Evolutionary conservation across 257 asterid species (phyloP), one percentile per base, ranked within the genome.

Genomic region (Penstemon eatonii): DNA sequence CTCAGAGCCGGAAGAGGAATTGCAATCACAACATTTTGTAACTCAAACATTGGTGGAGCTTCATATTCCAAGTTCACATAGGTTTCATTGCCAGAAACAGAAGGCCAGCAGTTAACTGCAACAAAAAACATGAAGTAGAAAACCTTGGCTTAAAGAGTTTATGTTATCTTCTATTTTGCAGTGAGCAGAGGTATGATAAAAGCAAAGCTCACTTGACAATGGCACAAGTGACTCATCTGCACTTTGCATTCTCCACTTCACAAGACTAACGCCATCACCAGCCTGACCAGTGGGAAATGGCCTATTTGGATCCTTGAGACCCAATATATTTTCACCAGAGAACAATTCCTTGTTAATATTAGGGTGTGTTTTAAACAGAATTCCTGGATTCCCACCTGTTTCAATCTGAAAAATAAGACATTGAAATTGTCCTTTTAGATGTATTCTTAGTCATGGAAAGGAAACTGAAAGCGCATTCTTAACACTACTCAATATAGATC

Each of bases 61-160:
- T 87, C 91, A 61, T 87, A 87, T 69, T 87, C 91, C 13, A 87
- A 79, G 76, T 75, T 87, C 72, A 87, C 91, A 66, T 71, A 83
- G 73, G 95, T 84, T 70, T 87, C 91, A 47, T 69, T 83, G 68
- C 86, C 91, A 77, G 89, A 85, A 73, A 87, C 86, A 64, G 91
- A 81, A 68, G 89, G 91, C 95, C 89, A 87, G 81, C 95, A 87
- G 75, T 79, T 87, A 75, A 87, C 95, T 87, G 87, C 60, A 70
- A 67, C 3, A 44, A 33, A 52, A 44, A 40, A 52, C 9, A 5
- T 41, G 60, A 40, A 53, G 11, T 9, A 18, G 41, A 55, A 49
- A 57, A 15, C 41, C 5, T 25, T 25, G 33, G 33, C 33, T 56
- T 9, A 51, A 67, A 56, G 37, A 65, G 11, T 8, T 40, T 42